phyloP scores from a whole-genome alignment of 257 asterid genomes.

The Solanum lycopersicoides region DNA sequence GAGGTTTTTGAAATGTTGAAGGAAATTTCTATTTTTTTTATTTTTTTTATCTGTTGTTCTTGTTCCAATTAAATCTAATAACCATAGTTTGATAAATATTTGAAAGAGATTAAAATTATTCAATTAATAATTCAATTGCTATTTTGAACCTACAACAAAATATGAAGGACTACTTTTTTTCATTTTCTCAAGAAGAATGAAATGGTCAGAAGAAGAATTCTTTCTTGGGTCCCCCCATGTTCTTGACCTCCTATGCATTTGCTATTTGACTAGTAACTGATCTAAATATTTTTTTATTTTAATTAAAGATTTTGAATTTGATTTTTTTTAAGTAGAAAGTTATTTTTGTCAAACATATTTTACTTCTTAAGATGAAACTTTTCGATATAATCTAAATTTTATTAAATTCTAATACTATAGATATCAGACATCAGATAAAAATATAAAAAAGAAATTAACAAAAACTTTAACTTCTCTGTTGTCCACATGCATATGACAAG shows the following conservation, averaged over 20 bases:
- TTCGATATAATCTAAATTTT: no score
- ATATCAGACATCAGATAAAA: no score
- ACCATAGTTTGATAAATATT: neutral
- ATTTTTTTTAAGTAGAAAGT: no score
- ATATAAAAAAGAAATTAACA: no score
- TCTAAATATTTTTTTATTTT: no score
- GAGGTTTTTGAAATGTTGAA: neutral
- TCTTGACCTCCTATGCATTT: neutral
- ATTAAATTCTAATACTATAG: no score
- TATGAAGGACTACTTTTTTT: neutral
- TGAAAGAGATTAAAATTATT: neutral
- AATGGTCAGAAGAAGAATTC: neutral
- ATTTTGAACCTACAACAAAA: neutral
- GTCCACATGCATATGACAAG: neutral
- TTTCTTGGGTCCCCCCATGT: neutral
- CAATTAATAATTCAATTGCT: neutral
- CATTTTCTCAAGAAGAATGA: neutral
- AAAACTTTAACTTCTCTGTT: no score
- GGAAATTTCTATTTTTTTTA: neutral
- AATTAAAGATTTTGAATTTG: accelerated
- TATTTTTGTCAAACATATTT: accelerated
- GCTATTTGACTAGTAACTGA: neutral
- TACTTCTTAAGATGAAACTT: accelerated
- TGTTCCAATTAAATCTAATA: neutral
- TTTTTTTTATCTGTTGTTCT: neutral